These are phyloP conservation scores for Chlorophyllum brunneum DNA, from an alignment of 768 basidiomycete genomes.

Conservation along the genomic window DNA sequence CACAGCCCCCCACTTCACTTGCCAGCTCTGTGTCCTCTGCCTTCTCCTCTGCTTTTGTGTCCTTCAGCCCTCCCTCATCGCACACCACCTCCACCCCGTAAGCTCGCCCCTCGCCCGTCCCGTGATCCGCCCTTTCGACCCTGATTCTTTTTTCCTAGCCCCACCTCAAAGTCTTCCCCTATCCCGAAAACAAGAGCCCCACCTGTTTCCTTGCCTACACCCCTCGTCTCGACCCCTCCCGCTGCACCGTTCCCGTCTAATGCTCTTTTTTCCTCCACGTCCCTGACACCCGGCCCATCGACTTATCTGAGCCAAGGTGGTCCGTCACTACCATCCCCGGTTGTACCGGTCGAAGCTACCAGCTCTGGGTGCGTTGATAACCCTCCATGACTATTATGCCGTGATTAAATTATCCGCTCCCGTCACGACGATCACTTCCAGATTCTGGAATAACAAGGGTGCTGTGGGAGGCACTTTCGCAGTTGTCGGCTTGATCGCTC, in stretches of 20 bases:
- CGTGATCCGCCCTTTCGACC: background rate
- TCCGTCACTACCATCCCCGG: background rate
- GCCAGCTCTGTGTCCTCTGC: too few species aligned
- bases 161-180: background rate
- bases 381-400: too few species aligned
- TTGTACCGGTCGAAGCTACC: background rate
- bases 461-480: slow-evolving; percentile 45
- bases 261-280: background rate
- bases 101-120: background rate
- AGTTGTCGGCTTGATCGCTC: slow-evolving; percentile 32
- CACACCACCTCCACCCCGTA: background rate
- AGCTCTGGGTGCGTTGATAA: background rate
- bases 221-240: background rate
- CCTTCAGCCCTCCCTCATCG: background rate
- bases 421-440: slow-evolving; percentile 15
- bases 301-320: background rate
- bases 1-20: background rate
- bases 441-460: slow-evolving; percentile 44
- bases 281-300: background rate
- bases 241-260: background rate
- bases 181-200: background rate
- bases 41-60: background rate
- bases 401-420: background rate
- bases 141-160: background rate
- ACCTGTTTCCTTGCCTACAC: background rate